phyloP scores from a whole-genome alignment of 148 eudicot species.

The Chenopodium formosanum region DNA sequence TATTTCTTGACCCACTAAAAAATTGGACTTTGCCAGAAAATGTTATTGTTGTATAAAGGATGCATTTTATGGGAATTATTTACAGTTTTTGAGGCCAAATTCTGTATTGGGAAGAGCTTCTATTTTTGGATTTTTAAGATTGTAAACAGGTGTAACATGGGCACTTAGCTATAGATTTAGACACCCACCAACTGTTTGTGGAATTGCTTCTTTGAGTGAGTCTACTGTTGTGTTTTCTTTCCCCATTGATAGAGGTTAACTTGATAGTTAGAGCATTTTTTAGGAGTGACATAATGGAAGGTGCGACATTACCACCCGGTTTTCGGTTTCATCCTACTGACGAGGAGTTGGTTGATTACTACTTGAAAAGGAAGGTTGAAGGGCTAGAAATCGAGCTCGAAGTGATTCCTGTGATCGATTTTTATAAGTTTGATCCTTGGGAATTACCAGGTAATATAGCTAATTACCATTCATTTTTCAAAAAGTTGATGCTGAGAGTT shows the following conservation, averaged over 20 bases:
- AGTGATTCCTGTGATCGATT: slow-evolving; percentile 74
- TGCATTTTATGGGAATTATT: slow-evolving; percentile 53
- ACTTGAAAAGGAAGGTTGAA: slow-evolving; percentile 67
- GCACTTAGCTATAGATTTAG: slow-evolving; percentile 35
- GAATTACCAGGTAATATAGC: slow-evolving; percentile 72
- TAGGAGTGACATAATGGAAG: slow-evolving; percentile 41
- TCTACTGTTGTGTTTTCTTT: slow-evolving; percentile 22
- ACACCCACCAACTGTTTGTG: slow-evolving; percentile 34
- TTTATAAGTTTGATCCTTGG: slow-evolving; percentile 86
- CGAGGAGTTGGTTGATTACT: slow-evolving; percentile 74
- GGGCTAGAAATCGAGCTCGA: slow-evolving; percentile 73
- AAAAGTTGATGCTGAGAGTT: background rate
- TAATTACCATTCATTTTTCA: background rate
- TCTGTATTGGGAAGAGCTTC: slow-evolving; percentile 63
- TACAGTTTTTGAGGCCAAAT: slow-evolving; percentile 55
- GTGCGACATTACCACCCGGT: slow-evolving; percentile 75
- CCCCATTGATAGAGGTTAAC: slow-evolving; percentile 11
- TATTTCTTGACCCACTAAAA: slow-evolving; percentile 20
- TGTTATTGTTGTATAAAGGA: slow-evolving; percentile 52
- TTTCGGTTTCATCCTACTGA: slow-evolving; percentile 87
- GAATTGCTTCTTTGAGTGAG: slow-evolving; percentile 27
- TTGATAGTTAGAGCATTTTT: slow-evolving; percentile 6
- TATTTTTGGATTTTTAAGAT: slow-evolving; percentile 85
- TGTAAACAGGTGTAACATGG: slow-evolving; percentile 56
- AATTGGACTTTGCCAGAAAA: slow-evolving; percentile 35